phyloP scores from a whole-genome alignment of 805 yeast species.

The Metschnikowia corniflorae region DNA sequence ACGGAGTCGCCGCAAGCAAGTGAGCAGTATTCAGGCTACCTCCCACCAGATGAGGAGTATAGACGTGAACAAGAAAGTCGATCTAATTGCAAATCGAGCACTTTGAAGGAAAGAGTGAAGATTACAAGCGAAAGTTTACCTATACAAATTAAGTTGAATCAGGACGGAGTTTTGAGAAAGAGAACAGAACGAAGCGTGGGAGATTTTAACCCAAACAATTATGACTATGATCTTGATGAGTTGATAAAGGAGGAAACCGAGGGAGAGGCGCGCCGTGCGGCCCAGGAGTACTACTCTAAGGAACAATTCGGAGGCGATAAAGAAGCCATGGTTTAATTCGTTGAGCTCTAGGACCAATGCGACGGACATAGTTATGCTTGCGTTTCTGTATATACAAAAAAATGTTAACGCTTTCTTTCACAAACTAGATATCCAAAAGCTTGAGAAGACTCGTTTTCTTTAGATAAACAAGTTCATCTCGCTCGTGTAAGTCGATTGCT shows the following conservation, averaged over 20 bases:
- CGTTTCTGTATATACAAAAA: constrained; percentile 3
- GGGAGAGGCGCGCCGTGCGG: constrained; percentile 16
- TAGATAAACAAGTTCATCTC: constrained; percentile 12
- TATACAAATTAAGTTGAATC: constrained; percentile 29
- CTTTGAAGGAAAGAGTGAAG: constrained; percentile 28
- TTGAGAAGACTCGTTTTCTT: constrained; percentile 14
- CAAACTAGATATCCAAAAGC: constrained; percentile 9
- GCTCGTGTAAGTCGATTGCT: constrained; percentile 10
- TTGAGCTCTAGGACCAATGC: no score
- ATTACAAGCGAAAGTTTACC: constrained; percentile 39
- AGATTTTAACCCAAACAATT: constrained; percentile 39
- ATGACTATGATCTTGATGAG: constrained; percentile 44
- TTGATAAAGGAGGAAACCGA: constrained; percentile 36
- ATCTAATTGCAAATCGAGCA: constrained; percentile 15
- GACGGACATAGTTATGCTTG: no score
- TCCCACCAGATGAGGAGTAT: constrained; percentile 39
- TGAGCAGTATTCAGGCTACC: constrained; percentile 28
- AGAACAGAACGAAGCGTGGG: constrained; percentile 33
- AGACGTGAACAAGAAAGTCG: constrained; percentile 13
- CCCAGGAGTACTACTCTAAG: constrained; percentile 11
- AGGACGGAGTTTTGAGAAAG: constrained; percentile 23
- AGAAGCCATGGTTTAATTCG: constrained; percentile 20
- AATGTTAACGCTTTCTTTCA: not conserved
- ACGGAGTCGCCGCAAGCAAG: constrained; percentile 4
- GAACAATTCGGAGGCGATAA: constrained; percentile 15